A percentile compares a stretch with the other conserved stretches of the same genome.
These are phyloP conservation scores for Pseudonitzschia pungens DNA, from an alignment of 108 stramenopile species.

Conservation along the genomic window DNA sequence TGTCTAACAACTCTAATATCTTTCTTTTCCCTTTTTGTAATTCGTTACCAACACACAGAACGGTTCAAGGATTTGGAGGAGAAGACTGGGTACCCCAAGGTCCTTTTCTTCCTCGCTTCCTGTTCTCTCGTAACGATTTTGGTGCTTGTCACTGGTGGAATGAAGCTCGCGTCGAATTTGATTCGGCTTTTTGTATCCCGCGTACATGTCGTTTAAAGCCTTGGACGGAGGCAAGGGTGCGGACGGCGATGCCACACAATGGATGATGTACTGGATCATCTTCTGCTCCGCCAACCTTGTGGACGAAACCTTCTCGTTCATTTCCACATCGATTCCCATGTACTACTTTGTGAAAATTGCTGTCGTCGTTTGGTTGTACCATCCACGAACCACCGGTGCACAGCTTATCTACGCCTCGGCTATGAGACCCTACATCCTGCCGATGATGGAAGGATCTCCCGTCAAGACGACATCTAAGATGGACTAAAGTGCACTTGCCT, in stretches of 20 bases:
- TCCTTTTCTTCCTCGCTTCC: constrained; percentile 60
- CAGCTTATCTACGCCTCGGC: constrained; percentile 67
- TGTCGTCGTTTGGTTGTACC: constrained; percentile 84
- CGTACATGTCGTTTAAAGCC: constrained; percentile 97
- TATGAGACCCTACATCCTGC: constrained; percentile 59
- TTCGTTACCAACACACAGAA: constrained; percentile 42
- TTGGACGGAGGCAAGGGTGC: constrained; percentile 69
- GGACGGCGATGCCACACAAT: constrained; percentile 85
- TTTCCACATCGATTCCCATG: constrained; percentile 69
- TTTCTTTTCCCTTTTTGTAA: constrained; percentile 1
- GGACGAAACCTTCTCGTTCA: constrained; percentile 47
- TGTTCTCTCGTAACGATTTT: constrained; percentile 33
- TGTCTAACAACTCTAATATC: neutral
- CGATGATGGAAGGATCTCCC: constrained; percentile 39
- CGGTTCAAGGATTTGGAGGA: constrained; percentile 70
- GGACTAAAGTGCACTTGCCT: neutral
- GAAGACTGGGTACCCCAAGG: constrained; percentile 81
- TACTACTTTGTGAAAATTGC: constrained; percentile 80
- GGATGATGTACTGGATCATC: constrained; percentile 98
- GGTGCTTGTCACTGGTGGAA: constrained; percentile 59
- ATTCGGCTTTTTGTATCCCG: constrained; percentile 94
- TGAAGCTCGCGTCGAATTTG: constrained; percentile 85
- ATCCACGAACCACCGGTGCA: constrained; percentile 79
- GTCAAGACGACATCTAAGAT: constrained; percentile 10
- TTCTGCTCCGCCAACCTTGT: constrained; percentile 80